phyloP scores from a whole-genome alignment of 2,329 filamentous ascomycete species.

The Pochonia chlamydosporia region DNA sequence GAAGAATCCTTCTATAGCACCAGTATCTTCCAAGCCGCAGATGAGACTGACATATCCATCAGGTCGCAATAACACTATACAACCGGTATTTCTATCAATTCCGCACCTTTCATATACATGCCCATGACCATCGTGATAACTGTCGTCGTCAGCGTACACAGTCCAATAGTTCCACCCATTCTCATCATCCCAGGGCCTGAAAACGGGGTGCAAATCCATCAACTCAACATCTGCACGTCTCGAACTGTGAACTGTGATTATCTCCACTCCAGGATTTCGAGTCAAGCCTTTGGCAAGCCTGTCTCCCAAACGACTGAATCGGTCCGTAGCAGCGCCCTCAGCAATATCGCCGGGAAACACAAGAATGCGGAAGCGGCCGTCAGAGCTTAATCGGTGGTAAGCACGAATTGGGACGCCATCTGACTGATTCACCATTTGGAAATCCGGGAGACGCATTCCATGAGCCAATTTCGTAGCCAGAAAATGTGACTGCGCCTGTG shows the following conservation, averaged over 20 bases:
- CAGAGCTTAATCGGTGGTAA: background rate
- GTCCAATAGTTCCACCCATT: background rate
- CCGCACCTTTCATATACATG: background rate
- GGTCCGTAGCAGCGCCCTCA: background rate
- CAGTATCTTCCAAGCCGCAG: background rate
- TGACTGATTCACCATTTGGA: background rate
- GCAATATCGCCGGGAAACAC: background rate
- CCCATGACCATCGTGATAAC: background rate
- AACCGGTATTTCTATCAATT: background rate
- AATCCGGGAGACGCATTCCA: background rate
- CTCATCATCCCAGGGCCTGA: background rate
- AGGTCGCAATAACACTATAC: background rate
- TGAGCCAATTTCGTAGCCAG: background rate
- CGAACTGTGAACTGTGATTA: background rate
- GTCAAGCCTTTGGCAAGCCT: background rate
- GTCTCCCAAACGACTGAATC: background rate
- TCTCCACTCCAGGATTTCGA: background rate
- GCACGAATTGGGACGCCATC: background rate
- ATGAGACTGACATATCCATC: background rate
- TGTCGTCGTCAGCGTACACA: background rate
- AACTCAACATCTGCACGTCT: background rate
- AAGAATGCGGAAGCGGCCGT: background rate
- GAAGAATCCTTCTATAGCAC: background rate
- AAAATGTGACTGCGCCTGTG: background rate
- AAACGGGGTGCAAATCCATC: background rate